Conservation (phyloP, 148 eudicot species). For the Heliamphora exappendiculata region DNA sequence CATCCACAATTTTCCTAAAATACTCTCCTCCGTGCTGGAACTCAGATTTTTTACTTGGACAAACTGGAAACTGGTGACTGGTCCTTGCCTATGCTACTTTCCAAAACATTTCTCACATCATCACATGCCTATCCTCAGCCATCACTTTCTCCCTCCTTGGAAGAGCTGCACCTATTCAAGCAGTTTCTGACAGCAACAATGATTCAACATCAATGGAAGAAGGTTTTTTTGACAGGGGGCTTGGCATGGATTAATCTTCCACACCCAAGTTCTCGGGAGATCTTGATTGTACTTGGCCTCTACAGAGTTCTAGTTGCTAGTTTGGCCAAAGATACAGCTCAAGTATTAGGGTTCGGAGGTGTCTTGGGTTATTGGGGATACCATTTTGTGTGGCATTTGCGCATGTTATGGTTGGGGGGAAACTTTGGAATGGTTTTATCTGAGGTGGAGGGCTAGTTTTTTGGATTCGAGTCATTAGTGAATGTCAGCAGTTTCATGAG, state of each 20-base stretch:
- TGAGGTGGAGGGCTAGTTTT: neutral
- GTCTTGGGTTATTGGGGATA: slow-evolving; percentile 4
- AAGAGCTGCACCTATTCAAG: slow-evolving; percentile 6
- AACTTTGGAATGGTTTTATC: neutral
- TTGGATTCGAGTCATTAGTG: neutral
- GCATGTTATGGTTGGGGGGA: neutral
- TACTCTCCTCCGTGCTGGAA: neutral
- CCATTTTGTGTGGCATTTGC: slow-evolving; percentile 5
- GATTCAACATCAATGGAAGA: neutral
- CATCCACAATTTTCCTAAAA: slow-evolving; percentile 6
- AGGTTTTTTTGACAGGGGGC: slow-evolving; percentile 1
- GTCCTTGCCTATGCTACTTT: slow-evolving; percentile 2
- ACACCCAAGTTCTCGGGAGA: slow-evolving; percentile 4
- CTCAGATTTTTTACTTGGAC: neutral
- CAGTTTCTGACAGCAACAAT: neutral
- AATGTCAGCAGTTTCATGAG: neutral
- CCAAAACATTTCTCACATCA: slow-evolving; percentile 3
- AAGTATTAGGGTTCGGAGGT: slow-evolving; percentile 3
- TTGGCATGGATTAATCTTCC: slow-evolving; percentile 10
- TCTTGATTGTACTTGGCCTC: neutral
- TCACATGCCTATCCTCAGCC: slow-evolving; percentile 2
- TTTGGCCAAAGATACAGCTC: slow-evolving; percentile 3
- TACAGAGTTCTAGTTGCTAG: neutral
- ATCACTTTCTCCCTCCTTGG: slow-evolving; percentile 10
- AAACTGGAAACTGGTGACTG: neutral